A percentile compares a stretch with the other conserved stretches of the same genome.
These are phyloP conservation scores for Diversispora epigaea DNA, from an alignment of 192 early-diverging fungal species.

Conservation along the genomic window DNA sequence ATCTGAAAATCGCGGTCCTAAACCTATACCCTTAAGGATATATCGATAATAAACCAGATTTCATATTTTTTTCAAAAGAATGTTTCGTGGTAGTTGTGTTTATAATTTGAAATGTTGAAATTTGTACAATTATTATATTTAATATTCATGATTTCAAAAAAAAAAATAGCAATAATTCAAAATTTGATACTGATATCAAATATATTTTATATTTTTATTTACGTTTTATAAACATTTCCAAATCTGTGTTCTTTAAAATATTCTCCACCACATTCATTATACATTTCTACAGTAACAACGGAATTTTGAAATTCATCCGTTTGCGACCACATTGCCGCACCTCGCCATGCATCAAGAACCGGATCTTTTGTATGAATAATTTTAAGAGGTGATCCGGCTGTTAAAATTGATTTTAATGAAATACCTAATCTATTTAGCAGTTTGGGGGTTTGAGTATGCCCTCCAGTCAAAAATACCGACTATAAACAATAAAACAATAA, in stretches of 20 bases:
- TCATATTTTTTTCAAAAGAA: no score
- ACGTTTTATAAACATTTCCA: conserved; percentile 64
- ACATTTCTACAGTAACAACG: conserved; percentile 69
- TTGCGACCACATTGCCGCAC: conserved; percentile 73
- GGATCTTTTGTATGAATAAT: conserved; percentile 63
- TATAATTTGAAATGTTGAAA: no score
- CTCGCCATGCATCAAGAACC: conserved; percentile 79
- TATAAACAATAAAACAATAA: conserved; percentile 31
- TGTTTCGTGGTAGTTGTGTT: no score
- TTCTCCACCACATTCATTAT: conserved; percentile 79
- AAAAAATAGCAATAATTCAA: no score
- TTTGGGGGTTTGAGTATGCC: conserved; percentile 64
- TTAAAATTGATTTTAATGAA: conserved; percentile 65
- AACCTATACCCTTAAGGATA: no score
- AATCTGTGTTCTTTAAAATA: conserved; percentile 84
- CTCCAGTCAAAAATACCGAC: conserved; percentile 80
- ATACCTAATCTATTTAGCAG: conserved; percentile 61
- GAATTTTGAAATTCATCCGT: conserved; percentile 41
- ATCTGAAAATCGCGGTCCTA: no score
- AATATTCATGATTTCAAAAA: no score
- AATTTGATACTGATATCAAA: no score
- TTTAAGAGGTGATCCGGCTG: conserved; percentile 52
- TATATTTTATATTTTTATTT: not conserved
- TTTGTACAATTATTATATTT: no score
- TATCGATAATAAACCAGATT: no score